Base-by-base conservation (phyloP, 2,329 filamentous ascomycete genomes). In the Paracoccidioides brasiliensis region DNA sequence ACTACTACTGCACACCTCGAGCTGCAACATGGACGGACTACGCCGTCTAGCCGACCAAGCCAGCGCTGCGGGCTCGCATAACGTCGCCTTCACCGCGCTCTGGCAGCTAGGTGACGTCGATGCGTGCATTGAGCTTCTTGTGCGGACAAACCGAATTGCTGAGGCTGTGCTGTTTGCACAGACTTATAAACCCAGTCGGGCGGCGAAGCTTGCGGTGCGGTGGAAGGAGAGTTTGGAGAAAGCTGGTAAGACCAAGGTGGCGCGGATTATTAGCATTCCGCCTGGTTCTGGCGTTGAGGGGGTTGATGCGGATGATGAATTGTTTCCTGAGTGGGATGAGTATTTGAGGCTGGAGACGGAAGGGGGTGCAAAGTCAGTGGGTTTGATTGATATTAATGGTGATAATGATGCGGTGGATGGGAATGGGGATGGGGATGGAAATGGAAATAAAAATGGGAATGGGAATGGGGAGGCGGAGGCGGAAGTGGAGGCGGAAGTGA, bases 251-350 rank as follows among this genome's bases (percentile, higher is more conserved):
- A 80, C 79, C 9, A 88, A 93, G 62, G 86, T 97, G 3, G 82
- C 86, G 9, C 86, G 91, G 73, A 78, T 90, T 52, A 80, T 98
- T 54, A 91, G 87, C 58, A 79, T 88, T 0, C 93, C 93, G 0
- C 86, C 82, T 0, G 49, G 49, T 10, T 15, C 49, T 41, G 84
- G 87, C 63, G 88, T 90, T 57, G 73, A 72, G 2, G 78, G 79
- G 58, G 33, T 38, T 49, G 46, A 49, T 14, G 58, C 64, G 40
- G 80, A 82, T 58, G 86, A 86, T 43, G 90, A 95, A 2, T 79
- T 98, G 63, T 98, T 98, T 74, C 91, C 91, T 0, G 89, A 96
- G 66, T 98, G 93, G 93, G 87, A 95, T 4, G 86, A 93, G 70
- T 96, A 88, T 76, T 68, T 97, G 63, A 79, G 80, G 66, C 69